Conservation (phyloP, 208 protist species). For the Phytomonas sp. region DNA sequence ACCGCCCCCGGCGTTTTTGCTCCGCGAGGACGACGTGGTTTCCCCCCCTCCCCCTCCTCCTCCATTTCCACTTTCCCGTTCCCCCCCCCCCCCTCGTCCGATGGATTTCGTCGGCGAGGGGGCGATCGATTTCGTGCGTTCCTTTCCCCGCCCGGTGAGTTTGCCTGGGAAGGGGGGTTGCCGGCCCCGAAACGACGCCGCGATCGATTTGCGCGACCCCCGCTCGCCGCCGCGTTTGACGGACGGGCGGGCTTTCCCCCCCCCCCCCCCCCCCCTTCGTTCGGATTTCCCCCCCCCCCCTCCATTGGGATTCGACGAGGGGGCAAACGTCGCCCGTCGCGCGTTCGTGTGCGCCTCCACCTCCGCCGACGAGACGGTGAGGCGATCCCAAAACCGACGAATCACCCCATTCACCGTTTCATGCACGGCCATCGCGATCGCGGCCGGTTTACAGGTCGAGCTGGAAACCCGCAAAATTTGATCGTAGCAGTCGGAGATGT, state of each 20-base stretch:
- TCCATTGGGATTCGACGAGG: neutral
- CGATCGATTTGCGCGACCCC: neutral
- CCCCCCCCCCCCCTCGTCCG: too few species aligned
- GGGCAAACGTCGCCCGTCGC: slow-evolving; percentile 5
- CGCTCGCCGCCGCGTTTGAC: neutral
- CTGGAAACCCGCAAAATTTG: slow-evolving; percentile 37
- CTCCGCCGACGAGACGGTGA: slow-evolving; percentile 60
- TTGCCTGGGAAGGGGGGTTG: neutral
- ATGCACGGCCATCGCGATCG: slow-evolving; percentile 26
- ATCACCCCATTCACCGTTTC: slow-evolving; percentile 64
- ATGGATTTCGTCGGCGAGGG: too few species aligned
- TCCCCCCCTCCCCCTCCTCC: too few species aligned
- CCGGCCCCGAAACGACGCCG: too few species aligned
- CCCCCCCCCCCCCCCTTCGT: slow-evolving; percentile 21
- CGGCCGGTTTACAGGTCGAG: slow-evolving; percentile 15
- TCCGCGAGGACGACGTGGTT: neutral
- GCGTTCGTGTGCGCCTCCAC: slow-evolving; percentile 19
- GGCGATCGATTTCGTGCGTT: neutral
- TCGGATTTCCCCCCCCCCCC: slow-evolving; percentile 20
- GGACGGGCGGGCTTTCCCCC: neutral
- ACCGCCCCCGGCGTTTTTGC: neutral
- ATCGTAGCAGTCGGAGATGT: slow-evolving; percentile 56
- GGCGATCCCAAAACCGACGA: slow-evolving; percentile 68
- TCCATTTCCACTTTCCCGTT: too few species aligned
- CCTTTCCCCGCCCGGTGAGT: neutral